Evolutionary conservation across 2,329 filamentous ascomycete species (phyloP), one percentile per base, ranked within the genome.

Genomic region (Sporothrix inflata): DNA sequence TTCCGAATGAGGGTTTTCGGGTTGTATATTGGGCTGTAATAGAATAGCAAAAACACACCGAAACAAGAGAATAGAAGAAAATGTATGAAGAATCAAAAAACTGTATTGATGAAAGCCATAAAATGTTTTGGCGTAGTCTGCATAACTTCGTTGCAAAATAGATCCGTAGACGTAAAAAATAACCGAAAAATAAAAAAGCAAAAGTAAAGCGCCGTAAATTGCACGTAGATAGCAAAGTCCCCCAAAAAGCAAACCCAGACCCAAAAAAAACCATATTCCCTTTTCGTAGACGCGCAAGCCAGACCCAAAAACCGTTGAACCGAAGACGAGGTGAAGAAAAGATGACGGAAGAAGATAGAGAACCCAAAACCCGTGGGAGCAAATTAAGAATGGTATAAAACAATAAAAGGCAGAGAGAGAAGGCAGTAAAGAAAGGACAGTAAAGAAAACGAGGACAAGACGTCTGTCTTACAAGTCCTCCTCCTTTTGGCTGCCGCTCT

Each of bases 401-500:
- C 63, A 19, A 27, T 30, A 47, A 30, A 65, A 27, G 57, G 8
- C 16, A 42, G 34, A 40, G 38, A 63, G 38, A 19, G 16, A 30
- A n/a, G 24, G 9, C 27, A 49, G 27, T 9, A 47, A 19, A 30
- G 24, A 27, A 8, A n/a, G 14, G 63, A 45, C 24, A 67, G 16
- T 12, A 12, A 65, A 65, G n/a, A 38, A 45, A 21, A 45, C 11
- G 16, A 14, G n/a, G 11, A 27, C 2, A 30, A 16, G 24, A 19
- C 21, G 9, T 14, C 19, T 19, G 40, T 9, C 51, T 69, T 69
- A 70, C 63, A 49, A 30, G 1, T 80, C 77, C 71, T 88, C 90
- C 65, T 89, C 90, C 75, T 88, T 87, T 34, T 86, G 85, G 79
- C 89, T 92, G 34, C 85, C 86, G 77, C 90, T 92, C 80, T 92